A percentile compares a stretch with the other conserved stretches of the same genome.
These are phyloP conservation scores for Detonula confervacea DNA, from an alignment of 352 stramenopile species.

Conservation along the genomic window DNA sequence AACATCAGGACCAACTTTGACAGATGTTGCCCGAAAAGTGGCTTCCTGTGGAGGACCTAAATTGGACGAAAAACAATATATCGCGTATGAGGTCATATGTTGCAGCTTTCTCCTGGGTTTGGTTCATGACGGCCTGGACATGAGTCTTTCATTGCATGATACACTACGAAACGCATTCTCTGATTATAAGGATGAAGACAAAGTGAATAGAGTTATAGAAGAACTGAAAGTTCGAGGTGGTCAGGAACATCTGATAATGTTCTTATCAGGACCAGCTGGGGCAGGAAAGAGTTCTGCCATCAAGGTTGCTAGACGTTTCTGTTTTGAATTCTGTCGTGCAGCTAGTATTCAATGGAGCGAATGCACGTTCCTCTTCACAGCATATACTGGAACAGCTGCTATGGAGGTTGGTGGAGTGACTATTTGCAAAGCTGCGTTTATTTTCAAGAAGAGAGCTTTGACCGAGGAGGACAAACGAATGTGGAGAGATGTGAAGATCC, in stretches of 20 bases:
- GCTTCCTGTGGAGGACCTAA: no score
- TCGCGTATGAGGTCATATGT: constrained; percentile 8
- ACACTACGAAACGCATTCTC: no score
- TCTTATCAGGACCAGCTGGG: constrained; percentile 27
- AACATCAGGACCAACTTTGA: no score
- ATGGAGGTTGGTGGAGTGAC: constrained; percentile 16
- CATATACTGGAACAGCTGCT: constrained; percentile 29
- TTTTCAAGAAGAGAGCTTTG: constrained; percentile 12
- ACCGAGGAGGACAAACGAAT: neutral
- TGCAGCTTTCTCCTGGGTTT: neutral
- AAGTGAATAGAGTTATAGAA: neutral
- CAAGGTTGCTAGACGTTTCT: constrained; percentile 18
- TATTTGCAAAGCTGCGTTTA: constrained; percentile 30
- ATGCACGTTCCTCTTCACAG: constrained; percentile 27
- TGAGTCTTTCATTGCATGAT: no score
- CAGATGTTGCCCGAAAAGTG: no score
- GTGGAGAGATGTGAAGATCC: constrained; percentile 42
- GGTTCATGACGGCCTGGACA: neutral
- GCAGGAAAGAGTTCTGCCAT: constrained; percentile 29
- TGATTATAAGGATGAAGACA: neutral
- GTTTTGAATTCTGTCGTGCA: constrained; percentile 32
- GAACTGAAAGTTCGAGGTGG: constrained; percentile 7
- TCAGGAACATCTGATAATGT: constrained; percentile 35
- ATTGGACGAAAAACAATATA: constrained; percentile 4
- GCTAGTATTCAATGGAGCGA: constrained; percentile 11